These are phyloP conservation scores for Dictyostelium capitatum DNA, from an alignment of 78 protist genomes.

Conservation along the genomic window DNA sequence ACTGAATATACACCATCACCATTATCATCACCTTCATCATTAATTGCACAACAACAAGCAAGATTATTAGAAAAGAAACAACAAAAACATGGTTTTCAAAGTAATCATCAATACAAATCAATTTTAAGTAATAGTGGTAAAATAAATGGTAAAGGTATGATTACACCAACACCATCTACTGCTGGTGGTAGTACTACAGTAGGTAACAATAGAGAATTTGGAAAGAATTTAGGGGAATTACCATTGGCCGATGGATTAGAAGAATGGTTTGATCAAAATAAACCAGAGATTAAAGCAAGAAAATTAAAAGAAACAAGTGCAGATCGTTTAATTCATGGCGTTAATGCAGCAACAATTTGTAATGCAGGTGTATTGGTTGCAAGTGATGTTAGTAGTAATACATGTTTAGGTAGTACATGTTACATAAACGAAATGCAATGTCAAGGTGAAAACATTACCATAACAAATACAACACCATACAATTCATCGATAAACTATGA, in stretches of 20 bases:
- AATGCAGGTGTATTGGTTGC: background rate
- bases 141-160: background rate
- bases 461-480: background rate
- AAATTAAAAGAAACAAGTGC: background rate
- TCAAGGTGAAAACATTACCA: background rate
- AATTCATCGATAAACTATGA: background rate
- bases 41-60: background rate
- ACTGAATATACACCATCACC: constrained; percentile 1
- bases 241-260: constrained; percentile 18
- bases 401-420: constrained; percentile 28
- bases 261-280: constrained; percentile 5
- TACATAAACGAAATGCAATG: constrained; percentile 21
- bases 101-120: background rate
- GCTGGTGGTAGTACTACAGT: too few species aligned
- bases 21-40: background rate
- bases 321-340: background rate
- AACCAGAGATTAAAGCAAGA: background rate
- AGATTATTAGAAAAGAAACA: background rate
- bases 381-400: background rate
- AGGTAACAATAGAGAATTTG: background rate
- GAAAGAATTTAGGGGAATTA: background rate
- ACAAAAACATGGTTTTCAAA: background rate
- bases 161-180: too few species aligned
- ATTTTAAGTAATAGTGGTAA: background rate
- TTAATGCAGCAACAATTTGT: background rate